A percentile compares a stretch with the other conserved stretches of the same genome.
Evolutionary conservation across 352 stramenopile species (phyloP).

Genomic region (Discostella stelligera): DNA sequence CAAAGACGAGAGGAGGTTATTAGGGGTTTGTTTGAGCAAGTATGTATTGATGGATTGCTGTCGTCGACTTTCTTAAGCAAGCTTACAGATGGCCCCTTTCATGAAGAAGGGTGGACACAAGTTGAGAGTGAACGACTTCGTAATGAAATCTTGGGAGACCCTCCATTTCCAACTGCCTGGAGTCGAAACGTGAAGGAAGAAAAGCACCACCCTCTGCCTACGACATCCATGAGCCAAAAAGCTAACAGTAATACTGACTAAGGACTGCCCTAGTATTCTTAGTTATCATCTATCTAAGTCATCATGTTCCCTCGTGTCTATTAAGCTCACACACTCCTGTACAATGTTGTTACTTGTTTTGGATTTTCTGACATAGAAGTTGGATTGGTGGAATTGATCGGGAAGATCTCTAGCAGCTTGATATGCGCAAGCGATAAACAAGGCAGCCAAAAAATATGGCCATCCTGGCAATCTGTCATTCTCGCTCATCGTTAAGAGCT

Average conservation of each 20-base stretch:
- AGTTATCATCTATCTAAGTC: conserved; percentile 21
- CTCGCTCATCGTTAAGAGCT: conserved; percentile 68
- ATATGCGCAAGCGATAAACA: conserved; percentile 65
- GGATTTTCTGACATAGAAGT: conserved; percentile 6
- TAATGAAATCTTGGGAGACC: conserved; percentile 46
- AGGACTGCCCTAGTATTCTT: conserved; percentile 1
- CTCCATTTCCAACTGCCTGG: conserved; percentile 57
- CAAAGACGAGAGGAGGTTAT: conserved; percentile 52
- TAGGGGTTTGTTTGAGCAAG: conserved; percentile 51
- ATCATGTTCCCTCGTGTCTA: conserved; percentile 30
- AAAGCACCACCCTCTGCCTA: background rate
- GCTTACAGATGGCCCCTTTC: conserved; percentile 24
- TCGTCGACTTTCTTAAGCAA: conserved; percentile 47
- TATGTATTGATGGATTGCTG: conserved; percentile 65
- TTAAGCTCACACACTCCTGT: conserved; percentile 46
- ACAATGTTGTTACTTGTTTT: conserved; percentile 10
- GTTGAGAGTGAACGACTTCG: conserved; percentile 42
- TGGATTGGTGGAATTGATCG: conserved; percentile 10
- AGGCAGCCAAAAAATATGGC: conserved; percentile 68
- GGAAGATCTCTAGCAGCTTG: conserved; percentile 48
- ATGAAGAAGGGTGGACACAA: conserved; percentile 51
- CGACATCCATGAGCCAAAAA: background rate
- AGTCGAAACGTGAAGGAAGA: conserved; percentile 54
- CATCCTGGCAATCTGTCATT: conserved; percentile 67
- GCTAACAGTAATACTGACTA: background rate